Evolutionary conservation across 1,139 yeast genomes (phyloP), one percentile per base, ranked within the genome.

Genomic region (Petasospora fabianii): DNA sequence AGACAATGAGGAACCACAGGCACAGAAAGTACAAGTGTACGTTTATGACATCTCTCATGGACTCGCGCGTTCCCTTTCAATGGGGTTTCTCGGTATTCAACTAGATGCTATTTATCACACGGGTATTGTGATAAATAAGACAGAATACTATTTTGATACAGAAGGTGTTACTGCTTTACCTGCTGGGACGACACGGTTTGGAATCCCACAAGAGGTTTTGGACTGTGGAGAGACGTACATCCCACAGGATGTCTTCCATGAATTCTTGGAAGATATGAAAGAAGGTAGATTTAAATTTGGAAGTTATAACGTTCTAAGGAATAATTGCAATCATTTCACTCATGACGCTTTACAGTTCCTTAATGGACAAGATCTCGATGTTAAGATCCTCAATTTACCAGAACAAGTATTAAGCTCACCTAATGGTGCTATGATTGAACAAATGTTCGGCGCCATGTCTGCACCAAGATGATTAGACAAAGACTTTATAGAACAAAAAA

Each of bases 21-120:
- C 42, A 5, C n/a, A 22, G 12, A 54, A 39, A 12, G 81, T 80
- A 2, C 65, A 77, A 50, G 74, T 81, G 2, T 77, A 79, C 51
- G 83, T 80, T 10, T 81, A 81, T 51, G 88, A 81, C 48, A 66
- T 81, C 15, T 76, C 85, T 2, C 60, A 60, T 20, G 77, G 77
- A 0, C 45, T 68, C 46, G 73, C 73, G 3, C 48, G 53, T 19
- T 41, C 61, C 26, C 66, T 69, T 45, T 64, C 77, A 6, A 69
- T 66, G 6, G 64, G 68, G 60, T 42, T 75, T 10, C 55, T 75
- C 6, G 80, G 80, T 0, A 56, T 62, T 9, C 52, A 60, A 14
- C 59, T 77, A 11, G 84, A 80, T 30, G 87, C 85, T 17, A 71
- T 81, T 12, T 81, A 80, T 68, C 88, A 81, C 55, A 80, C 87